Evolutionary conservation across 805 yeast species (phyloP).

Genomic region (Zygosaccharomyces lentus): DNA sequence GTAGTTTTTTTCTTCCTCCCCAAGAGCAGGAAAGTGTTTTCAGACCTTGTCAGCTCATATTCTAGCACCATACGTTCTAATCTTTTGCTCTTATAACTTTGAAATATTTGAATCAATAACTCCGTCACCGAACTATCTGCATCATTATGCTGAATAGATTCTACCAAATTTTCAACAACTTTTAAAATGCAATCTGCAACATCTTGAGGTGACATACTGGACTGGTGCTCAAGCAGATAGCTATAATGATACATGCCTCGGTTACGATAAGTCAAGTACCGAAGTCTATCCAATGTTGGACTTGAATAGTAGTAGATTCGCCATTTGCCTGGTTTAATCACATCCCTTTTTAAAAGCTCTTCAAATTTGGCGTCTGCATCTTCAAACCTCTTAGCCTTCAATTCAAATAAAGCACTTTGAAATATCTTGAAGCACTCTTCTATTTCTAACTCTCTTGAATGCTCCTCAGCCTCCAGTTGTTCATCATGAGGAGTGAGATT

Average conservation of each 20-base stretch:
- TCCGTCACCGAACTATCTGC: constrained; percentile 56
- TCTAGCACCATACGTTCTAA: constrained; percentile 57
- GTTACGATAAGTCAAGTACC: constrained; percentile 77
- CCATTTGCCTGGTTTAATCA: constrained; percentile 48
- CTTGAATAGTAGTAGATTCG: constrained; percentile 38
- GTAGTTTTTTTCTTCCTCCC: constrained; percentile 23
- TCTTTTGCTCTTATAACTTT: constrained; percentile 44
- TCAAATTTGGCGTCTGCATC: constrained; percentile 55
- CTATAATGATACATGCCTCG: constrained; percentile 66
- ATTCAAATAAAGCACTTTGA: constrained; percentile 62
- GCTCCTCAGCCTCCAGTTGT: constrained; percentile 72
- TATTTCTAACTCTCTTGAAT: constrained; percentile 82
- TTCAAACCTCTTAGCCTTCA: constrained; percentile 46
- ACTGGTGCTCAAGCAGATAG: constrained; percentile 29
- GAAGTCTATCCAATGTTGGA: constrained; percentile 66
- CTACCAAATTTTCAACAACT: constrained; percentile 57
- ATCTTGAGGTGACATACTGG: constrained; percentile 32
- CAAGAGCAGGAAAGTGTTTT: constrained; percentile 19
- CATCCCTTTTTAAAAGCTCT: constrained; percentile 62
- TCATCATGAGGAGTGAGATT: constrained; percentile 72
- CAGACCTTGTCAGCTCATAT: constrained; percentile 46
- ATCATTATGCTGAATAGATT: constrained; percentile 61
- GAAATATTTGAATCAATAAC: constrained; percentile 48
- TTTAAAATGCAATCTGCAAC: constrained; percentile 42
- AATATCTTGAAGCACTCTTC: constrained; percentile 80